phyloP scores from a whole-genome alignment of 352 stramenopile genomes.

The Phytophthora cryptogea region DNA sequence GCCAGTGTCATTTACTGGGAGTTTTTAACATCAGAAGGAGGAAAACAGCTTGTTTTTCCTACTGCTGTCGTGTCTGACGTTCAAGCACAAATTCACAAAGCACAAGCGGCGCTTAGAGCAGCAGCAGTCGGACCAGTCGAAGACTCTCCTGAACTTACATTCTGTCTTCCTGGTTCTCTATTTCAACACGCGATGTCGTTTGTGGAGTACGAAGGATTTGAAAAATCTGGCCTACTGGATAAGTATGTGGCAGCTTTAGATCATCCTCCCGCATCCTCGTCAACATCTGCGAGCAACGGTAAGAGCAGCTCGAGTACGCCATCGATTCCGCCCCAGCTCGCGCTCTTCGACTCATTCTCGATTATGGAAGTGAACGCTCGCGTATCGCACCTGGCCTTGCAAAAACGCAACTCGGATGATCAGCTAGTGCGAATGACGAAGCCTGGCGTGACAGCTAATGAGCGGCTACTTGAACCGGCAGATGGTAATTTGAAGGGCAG shows the following conservation, averaged over 20 bases:
- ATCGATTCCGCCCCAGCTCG: conserved; percentile 72
- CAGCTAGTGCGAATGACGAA: conserved; percentile 48
- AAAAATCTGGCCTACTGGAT: conserved; percentile 69
- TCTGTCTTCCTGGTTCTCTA: conserved; percentile 53
- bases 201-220: conserved; percentile 73
- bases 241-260: conserved; percentile 81
- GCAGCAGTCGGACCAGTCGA: conserved; percentile 1
- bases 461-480: conserved; percentile 39
- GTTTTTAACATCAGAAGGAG: conserved; percentile 70
- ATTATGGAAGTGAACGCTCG: conserved; percentile 88
- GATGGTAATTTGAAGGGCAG: conserved; percentile 38
- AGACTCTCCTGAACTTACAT: conserved; percentile 20
- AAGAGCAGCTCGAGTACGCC: conserved; percentile 32
- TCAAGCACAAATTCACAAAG: conserved; percentile 69
- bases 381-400: conserved; percentile 62
- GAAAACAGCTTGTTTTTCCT: conserved; percentile 66
- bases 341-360: conserved; percentile 84
- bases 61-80: conserved; percentile 50
- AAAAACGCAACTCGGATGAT: conserved; percentile 49
- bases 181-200: conserved; percentile 76
- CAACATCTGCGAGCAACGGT: conserved; percentile 23
- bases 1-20: conserved; percentile 87
- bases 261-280: conserved; percentile 33
- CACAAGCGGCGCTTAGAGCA: conserved; percentile 45
- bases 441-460: conserved; percentile 32